phyloP scores from a whole-genome alignment of 2,329 filamentous ascomycete genomes.

The Pseudogymnoascus verrucosus region DNA sequence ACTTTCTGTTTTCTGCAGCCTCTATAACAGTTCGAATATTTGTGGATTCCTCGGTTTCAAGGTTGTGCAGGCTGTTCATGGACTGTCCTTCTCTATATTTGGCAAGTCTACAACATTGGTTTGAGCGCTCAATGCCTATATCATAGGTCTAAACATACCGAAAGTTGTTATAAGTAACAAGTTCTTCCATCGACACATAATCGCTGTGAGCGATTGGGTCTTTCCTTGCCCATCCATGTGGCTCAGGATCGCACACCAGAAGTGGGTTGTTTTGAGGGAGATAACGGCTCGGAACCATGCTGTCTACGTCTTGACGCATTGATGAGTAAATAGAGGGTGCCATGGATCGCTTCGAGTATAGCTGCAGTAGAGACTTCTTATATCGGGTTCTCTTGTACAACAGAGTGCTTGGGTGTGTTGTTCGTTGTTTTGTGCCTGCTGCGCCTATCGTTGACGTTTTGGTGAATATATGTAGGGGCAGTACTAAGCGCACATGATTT shows the following conservation, averaged over 20 bases:
- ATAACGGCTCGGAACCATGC: neutral
- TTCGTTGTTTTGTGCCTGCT: neutral
- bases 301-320: neutral
- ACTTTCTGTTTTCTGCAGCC: neutral
- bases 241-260: neutral
- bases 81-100: neutral
- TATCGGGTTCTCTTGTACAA: neutral
- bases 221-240: conserved; percentile 4
- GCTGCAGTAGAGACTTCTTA: neutral
- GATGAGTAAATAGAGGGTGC: neutral
- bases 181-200: conserved; percentile 5
- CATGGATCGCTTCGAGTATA: neutral
- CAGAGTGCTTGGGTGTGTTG: neutral
- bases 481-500: neutral
- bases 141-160: neutral
- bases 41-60: neutral
- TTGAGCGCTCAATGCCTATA: no score
- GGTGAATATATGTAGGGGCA: neutral
- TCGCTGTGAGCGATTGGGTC: neutral
- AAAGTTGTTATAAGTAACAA: conserved; percentile 7
- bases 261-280: neutral
- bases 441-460: neutral
- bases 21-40: neutral
- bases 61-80: neutral
- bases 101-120: neutral